phyloP scores from a whole-genome alignment of 2,329 filamentous ascomycete species.

The Paracorniculantispora psalliotae region DNA sequence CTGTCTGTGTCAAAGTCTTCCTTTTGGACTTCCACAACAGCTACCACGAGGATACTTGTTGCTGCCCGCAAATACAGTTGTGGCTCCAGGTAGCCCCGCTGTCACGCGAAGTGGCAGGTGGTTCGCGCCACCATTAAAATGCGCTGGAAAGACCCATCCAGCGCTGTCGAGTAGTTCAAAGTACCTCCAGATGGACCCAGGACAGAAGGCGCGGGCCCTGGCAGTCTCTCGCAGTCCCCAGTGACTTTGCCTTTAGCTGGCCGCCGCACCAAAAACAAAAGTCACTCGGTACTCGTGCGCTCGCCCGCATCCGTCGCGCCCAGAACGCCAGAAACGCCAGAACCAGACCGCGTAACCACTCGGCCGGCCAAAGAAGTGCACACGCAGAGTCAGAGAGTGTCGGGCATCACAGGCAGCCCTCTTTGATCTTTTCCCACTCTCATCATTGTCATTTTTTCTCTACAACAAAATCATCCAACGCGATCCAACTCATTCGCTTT shows the following conservation, averaged over 20 bases:
- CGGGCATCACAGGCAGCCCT: neutral
- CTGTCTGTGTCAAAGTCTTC: neutral
- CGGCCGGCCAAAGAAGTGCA: neutral
- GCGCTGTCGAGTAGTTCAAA: neutral
- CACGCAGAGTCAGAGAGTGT: neutral
- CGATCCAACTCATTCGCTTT: neutral
- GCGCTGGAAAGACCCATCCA: neutral
- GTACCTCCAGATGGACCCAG: neutral
- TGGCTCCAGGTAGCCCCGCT: conserved; percentile 2
- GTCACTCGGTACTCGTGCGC: neutral
- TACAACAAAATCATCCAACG: neutral
- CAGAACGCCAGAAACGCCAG: conserved; percentile 21
- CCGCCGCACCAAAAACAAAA: neutral
- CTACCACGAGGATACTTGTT: conserved; percentile 1
- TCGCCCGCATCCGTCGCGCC: conserved; percentile 23
- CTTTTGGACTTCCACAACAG: neutral
- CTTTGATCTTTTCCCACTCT: neutral
- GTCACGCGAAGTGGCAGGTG: conserved; percentile 8
- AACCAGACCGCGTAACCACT: conserved; percentile 13
- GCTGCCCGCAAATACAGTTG: neutral
- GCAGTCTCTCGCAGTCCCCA: no score
- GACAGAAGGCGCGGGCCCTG: neutral
- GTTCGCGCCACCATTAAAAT: conserved; percentile 5
- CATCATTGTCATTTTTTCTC: neutral
- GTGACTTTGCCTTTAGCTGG: neutral